Conservation (phyloP, 2,329 filamentous ascomycete genomes). For the Trichoderma simmonsii region DNA sequence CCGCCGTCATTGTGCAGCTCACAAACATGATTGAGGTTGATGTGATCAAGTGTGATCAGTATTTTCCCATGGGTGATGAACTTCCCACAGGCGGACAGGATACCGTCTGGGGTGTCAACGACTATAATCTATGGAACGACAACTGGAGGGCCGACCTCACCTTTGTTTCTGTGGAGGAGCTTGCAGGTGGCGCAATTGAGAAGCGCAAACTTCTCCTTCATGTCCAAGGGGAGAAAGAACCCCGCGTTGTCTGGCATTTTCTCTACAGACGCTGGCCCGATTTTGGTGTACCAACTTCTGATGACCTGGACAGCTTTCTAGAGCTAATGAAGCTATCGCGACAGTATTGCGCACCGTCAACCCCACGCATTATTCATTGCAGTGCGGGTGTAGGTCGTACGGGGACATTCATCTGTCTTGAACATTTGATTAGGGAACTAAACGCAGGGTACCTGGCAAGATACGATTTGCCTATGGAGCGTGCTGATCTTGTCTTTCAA, state of each 20-base stretch:
- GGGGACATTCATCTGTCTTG: conserved; percentile 94
- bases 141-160: conserved; percentile 66
- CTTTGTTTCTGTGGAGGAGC: conserved; percentile 60
- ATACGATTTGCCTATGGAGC: conserved; percentile 34
- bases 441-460: conserved; percentile 66
- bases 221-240: conserved; percentile 43
- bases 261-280: conserved; percentile 89
- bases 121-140: conserved; percentile 61
- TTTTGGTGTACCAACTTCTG: conserved; percentile 73
- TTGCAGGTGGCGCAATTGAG: conserved; percentile 59
- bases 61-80: conserved; percentile 66
- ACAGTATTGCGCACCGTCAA: conserved; percentile 49
- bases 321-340: conserved; percentile 66
- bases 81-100: conserved; percentile 38
- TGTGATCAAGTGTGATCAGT: conserved; percentile 82
- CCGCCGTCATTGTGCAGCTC: conserved; percentile 88
- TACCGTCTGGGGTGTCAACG: conserved; percentile 52
- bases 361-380: conserved; percentile 78
- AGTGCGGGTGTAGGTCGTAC: conserved; percentile 92
- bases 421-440: conserved; percentile 82
- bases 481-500: conserved; percentile 66
- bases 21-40: conserved; percentile 80
- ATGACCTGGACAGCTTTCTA: conserved; percentile 66
- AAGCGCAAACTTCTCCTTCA: conserved; percentile 68
- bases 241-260: conserved; percentile 74